Base-by-base conservation (phyloP, 495 filamentous ascomycete species). In the Xylaria venustula region DNA sequence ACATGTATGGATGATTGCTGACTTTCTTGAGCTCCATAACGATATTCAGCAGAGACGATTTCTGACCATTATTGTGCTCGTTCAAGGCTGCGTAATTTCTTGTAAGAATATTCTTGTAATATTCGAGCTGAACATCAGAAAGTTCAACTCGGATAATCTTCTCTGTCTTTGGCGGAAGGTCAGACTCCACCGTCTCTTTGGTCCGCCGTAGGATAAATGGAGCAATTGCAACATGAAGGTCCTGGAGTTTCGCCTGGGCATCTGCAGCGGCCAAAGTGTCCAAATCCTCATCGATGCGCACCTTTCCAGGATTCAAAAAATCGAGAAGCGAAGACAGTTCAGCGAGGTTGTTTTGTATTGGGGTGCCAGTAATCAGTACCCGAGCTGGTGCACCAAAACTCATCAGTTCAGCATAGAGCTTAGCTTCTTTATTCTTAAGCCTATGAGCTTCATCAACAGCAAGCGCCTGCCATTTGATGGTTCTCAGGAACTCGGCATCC, bases 21-120 rank as follows among this genome's bases (percentile, higher is more conserved):
- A 92, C 91, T 73, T 99, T 99, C 79, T 98, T 98, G 66, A 99
- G 73, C 71, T 99, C 95, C 93, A 99, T 99, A 83, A 97, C 96
- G 69, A 99, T 96, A 75, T 99, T 99, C 55, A 98, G 75, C n/a
- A 98, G 76, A 1, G 92, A 96, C 63, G 94, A 92, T 72, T 96
- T 97, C 68, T 90, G 88, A 7, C 92, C 94, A 51, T 84, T 91
- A 25, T 87, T 85, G 20, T 92, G 93, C 64, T 93, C 87, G 67
- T 95, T 97, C 48, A 99, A 82, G 7, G 93, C 94, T 26, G 92
- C 89, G 67, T 98, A 99, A 65, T 99, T 99, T 51, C 92, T 85
- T 0, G 95, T 97, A 9, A 99, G 83, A 61, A 99, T 98, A 68
- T 98, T 97, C 69, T 97, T 97, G 75, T 99, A 99, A 69, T 97